Evolutionary conservation across 345 rosid species (phyloP).

Genomic region (Acer saccharum): DNA sequence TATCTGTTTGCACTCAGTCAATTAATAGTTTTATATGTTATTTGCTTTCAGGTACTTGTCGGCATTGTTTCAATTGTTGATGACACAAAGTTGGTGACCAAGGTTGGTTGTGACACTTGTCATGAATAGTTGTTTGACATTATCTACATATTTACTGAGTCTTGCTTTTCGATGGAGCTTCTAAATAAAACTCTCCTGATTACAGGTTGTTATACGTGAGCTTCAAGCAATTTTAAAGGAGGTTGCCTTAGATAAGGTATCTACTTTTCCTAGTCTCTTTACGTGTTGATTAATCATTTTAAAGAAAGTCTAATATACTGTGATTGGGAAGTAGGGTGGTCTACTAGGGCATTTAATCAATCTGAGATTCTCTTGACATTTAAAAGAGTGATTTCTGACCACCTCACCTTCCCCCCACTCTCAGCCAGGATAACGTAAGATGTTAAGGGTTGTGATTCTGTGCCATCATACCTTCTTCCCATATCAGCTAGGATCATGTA

Average conservation of each 20-base stretch:
- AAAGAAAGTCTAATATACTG: background rate
- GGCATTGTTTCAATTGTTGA: slow-evolving; percentile 72
- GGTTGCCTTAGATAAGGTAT: slow-evolving; percentile 80
- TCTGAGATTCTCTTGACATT: background rate
- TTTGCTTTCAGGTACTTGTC: slow-evolving; percentile 67
- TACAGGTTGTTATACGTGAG: slow-evolving; percentile 77
- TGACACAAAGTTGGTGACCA: slow-evolving; percentile 87
- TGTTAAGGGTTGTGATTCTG: background rate
- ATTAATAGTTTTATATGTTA: slow-evolving; percentile 11
- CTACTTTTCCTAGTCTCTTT: slow-evolving; percentile 11
- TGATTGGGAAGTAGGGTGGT: slow-evolving; percentile 8
- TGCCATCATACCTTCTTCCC: no score
- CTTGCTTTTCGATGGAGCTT: slow-evolving; percentile 15
- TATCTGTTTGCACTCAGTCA: background rate
- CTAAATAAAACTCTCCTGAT: slow-evolving; percentile 28
- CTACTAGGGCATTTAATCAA: background rate
- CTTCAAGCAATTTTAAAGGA: slow-evolving; percentile 64
- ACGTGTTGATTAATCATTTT: background rate
- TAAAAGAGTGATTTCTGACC: background rate
- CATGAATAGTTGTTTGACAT: background rate
- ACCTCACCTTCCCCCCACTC: background rate
- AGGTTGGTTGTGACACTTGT: slow-evolving; percentile 49
- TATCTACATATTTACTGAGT: background rate
- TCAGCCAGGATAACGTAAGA: background rate
- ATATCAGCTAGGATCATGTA: background rate